Evolutionary conservation across 306 rosid genomes (phyloP), one percentile per base, ranked within the genome.

Genomic region (Trifolium fragiferum): DNA sequence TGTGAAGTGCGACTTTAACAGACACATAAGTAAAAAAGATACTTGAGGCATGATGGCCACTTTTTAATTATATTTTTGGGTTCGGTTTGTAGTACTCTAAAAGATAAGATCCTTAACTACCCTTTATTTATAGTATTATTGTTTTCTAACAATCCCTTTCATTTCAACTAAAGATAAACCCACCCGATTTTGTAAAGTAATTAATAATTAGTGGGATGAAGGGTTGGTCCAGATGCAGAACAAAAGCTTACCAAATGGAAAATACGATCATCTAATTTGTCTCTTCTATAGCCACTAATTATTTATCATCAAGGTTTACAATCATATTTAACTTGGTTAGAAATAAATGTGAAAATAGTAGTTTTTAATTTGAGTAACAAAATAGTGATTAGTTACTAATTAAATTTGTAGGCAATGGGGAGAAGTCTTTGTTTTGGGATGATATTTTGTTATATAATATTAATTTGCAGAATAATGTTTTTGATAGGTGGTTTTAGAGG

Each of bases 1-100:
- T 18, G 16, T 18, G 46, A 44, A 58, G 68, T 82, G 79, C 38
- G 14, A 76, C 78, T 76, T 81, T 76, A 81, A 57, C 78, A 8
- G 65, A 76, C 65, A 46, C 43, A 64, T n/a, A 38, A 38, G 4
- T 49, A 40, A 62, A 51, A 2, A 14, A 51, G 5, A 80, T 61
- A 49, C 46, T 55, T 47, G 43, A 32, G 73, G 44, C 44, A 11
- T 32, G 6, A 21, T 4, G 8, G 9, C 4, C 7, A 10, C 30
- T 23, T 53, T 25, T 40, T 37, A 11, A 18, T 18, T 23, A 12
- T 20, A 18, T 20, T 13, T 19, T 19, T 20, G 60, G 30, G 60
- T 53, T 53, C 2, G 60, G 60, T 53, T 53, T 19, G 2, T 30
- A 30, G 33, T 30, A 30, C 33, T 30, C 33, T 54, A 54, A 15